Base-by-base conservation (phyloP, 768 basidiomycete species). In the Suillus plorans region DNA sequence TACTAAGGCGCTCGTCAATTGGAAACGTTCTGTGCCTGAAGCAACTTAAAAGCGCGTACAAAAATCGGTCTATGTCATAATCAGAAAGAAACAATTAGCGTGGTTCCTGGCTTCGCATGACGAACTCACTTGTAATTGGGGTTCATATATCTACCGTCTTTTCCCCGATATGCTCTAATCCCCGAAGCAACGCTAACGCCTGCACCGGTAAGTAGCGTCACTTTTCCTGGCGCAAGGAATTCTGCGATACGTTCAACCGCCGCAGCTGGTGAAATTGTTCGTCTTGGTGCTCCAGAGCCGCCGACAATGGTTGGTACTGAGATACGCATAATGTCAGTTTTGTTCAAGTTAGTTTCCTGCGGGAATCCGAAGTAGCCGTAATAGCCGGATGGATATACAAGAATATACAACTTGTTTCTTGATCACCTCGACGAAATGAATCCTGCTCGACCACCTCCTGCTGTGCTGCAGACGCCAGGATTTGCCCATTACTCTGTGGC, bases 161-260 rank as follows among this genome's bases (percentile, higher is more conserved):
- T 74, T 1, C 95, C 95, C 64, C 95, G 81, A 77, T 98, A 97
- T n/a, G 95, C 95, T 68, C 94, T 82, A 66, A 99, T 97, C 53
- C 97, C 97, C 34, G 91, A 94, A 76, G 98, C 97, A 36, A 98
- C 95, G 74, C 91, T 93, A 68, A 97, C 92, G 8, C 97, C 97
- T 0, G 97, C 97, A 3, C 95, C 95, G 0, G 94, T 95, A 62
- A 98, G 74, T 18, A 95, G 79, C 0, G 89, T 79, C 57, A 86
- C 86, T 74, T 86, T 89, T n/a, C 94, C 93, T 5, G 81, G 78
- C 0, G 81, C 77, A 22, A 97, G 75, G 70, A 96, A 96, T 2
- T 80, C 73, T 5, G 86, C 79, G 62, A 92, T 82, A 61, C 85
- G 84, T 37, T 88, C 80, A 55, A 86, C 76, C 13, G 90, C 90